Evolutionary conservation across 2,329 filamentous ascomycete species (phyloP).

Genomic region (Curvularia sp.): DNA sequence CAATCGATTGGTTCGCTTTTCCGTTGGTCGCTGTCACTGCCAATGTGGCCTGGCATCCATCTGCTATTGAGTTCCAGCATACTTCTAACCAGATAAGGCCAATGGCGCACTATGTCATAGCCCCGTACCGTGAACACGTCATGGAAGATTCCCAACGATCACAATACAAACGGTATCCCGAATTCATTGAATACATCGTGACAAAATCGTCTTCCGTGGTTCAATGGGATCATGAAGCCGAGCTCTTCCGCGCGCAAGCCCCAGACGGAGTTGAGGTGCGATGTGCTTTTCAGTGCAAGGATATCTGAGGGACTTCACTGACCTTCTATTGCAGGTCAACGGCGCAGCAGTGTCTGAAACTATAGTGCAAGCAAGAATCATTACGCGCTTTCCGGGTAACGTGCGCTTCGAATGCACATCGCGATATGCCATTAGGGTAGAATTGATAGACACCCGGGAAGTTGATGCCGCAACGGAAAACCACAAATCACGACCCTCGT

Average conservation of each 20-base stretch:
- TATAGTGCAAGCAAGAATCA: conserved; percentile 21
- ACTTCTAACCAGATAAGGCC: conserved; percentile 17
- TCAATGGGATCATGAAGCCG: conserved; percentile 28
- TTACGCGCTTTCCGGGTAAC: conserved; percentile 33
- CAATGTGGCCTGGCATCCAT: conserved; percentile 33
- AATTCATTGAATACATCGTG: conserved; percentile 22
- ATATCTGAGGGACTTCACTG: not conserved
- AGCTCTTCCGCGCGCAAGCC: conserved; percentile 34
- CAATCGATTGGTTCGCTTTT: conserved; percentile 9
- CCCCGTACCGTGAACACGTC: conserved; percentile 14
- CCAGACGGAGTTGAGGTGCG: conserved; percentile 5
- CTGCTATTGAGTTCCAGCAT: conserved; percentile 29
- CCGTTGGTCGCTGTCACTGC: conserved; percentile 24
- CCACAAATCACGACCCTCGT: not conserved
- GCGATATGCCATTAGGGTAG: conserved; percentile 39
- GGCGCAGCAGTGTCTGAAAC: conserved; percentile 17
- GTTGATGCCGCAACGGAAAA: not conserved
- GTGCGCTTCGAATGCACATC: conserved; percentile 42
- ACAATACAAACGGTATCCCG: conserved; percentile 3
- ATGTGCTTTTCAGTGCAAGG: not conserved
- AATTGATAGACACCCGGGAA: conserved; percentile 1
- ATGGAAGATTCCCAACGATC: not conserved
- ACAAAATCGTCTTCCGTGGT: conserved; percentile 16
- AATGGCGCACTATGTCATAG: conserved; percentile 34
- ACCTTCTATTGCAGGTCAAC: not conserved